These are phyloP conservation scores for Pleurotus platypus DNA, from an alignment of 768 basidiomycete species.

Conservation along the genomic window DNA sequence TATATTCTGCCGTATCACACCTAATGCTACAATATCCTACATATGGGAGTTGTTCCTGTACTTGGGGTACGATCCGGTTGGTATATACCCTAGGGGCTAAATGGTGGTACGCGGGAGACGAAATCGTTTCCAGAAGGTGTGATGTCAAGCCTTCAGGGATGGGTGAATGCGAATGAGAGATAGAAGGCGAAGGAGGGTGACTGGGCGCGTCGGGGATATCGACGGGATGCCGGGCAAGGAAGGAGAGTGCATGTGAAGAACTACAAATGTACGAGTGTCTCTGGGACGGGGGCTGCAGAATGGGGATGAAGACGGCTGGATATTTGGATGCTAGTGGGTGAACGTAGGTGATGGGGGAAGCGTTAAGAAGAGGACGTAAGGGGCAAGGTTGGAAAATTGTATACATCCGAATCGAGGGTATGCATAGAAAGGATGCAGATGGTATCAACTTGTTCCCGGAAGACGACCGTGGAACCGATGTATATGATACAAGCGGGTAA, in stretches of 20 bases:
- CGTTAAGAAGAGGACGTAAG: neutral
- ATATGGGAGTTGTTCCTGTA: neutral
- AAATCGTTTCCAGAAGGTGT: neutral
- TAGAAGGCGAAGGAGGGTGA: neutral
- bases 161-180: neutral
- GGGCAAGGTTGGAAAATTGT: neutral
- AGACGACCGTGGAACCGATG: neutral
- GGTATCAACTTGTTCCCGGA: conserved; percentile 1
- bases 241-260: conserved; percentile 3
- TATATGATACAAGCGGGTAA: conserved; percentile 3
- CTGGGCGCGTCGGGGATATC: neutral
- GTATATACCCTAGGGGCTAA: conserved; percentile 7
- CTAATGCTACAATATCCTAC: neutral
- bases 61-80: neutral
- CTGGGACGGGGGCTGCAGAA: neutral
- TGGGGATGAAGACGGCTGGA: neutral
- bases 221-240: neutral
- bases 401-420: conserved; percentile 8
- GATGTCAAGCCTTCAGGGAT: neutral
- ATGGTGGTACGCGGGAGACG: neutral
- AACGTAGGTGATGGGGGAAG: neutral
- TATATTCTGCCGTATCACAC: too few species aligned
- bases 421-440: conserved; percentile 6
- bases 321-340: neutral
- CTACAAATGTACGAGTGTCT: conserved; percentile 3